Evolutionary conservation across 225 moss, liverwort and hornwort genomes (phyloP).

Genomic region (Marchantia polymorpha): DNA sequence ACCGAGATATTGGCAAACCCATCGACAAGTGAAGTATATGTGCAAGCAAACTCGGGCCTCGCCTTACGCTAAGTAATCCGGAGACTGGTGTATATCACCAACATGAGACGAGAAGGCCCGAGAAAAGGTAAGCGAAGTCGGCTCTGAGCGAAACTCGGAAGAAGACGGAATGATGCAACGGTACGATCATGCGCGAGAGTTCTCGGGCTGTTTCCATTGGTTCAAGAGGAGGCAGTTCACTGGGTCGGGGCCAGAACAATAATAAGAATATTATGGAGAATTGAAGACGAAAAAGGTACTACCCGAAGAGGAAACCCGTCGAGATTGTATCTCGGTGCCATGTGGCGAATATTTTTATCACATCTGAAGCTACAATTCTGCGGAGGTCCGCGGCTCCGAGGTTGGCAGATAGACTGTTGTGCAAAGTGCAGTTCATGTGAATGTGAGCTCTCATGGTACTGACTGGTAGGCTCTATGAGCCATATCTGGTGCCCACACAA

Average conservation of each 20-base stretch:
- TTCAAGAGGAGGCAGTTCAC: not conserved
- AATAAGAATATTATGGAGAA: not conserved
- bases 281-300: not conserved
- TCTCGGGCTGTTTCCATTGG: not conserved
- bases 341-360: not conserved
- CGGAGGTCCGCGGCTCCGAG: too few relatives aligned
- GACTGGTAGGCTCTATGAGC: not conserved
- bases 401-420: not conserved
- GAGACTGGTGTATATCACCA: not conserved
- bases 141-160: not conserved
- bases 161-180: not conserved
- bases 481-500: slow-evolving; percentile 11
- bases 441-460: not conserved
- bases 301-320: not conserved
- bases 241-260: not conserved
- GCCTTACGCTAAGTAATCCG: not conserved
- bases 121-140: not conserved
- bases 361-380: too few relatives aligned
- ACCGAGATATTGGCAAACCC: too few relatives aligned
- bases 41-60: not conserved
- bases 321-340: not conserved
- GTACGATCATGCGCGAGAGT: not conserved
- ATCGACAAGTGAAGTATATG: not conserved
- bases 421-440: not conserved
- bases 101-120: not conserved